Base-by-base conservation (phyloP, 805 yeast genomes). In the Deakozyma indianensis region DNA sequence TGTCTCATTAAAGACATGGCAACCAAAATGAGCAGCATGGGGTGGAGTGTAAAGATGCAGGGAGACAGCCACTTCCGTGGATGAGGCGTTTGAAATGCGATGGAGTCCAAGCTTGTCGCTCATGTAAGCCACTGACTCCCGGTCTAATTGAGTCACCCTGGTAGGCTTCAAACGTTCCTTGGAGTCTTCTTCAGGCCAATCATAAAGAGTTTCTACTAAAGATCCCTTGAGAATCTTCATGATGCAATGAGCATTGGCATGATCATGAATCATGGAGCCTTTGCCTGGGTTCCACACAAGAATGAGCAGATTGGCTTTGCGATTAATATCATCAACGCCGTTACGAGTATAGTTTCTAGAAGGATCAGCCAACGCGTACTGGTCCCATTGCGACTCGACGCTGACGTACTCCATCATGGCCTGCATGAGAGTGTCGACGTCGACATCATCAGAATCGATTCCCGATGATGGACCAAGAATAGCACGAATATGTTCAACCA, bases 31-130 rank as follows among this genome's bases (percentile, higher is more conserved):
- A 44, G 78, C 64, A 3, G 86, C 88, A 58, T 78, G 78, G 5
- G 88, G 86, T 4, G 88, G 87, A 4, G 87, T 79, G 62, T 81
- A 81, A 45, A 81, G 67, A 59, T 81, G 88, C 58, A 81, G 67
- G 38, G 83, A 73, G 15, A 81, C 75, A 11, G 83, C 76, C 21
- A 65, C 59, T 32, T 66, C 67, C 20, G 62, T 56, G 0, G 63
- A 56, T 18, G 44, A 43, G 4, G 69, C 70, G 56, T 81, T 81
- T 38, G 67, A 61, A 56, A 81, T 78, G 51, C 73, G 66, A 61
- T 81, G 90, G 47, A 78, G 64, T 1, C 88, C 90, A 42, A 81
- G 69, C 24, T 63, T 59, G 59, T 81, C 88, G 40, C 74, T 64
- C 56, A 81, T 81, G 62, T 80, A 80, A 2, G 81, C 74, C 16